phyloP scores from a whole-genome alignment of 345 rosid genomes.

The Luvunga scandens region DNA sequence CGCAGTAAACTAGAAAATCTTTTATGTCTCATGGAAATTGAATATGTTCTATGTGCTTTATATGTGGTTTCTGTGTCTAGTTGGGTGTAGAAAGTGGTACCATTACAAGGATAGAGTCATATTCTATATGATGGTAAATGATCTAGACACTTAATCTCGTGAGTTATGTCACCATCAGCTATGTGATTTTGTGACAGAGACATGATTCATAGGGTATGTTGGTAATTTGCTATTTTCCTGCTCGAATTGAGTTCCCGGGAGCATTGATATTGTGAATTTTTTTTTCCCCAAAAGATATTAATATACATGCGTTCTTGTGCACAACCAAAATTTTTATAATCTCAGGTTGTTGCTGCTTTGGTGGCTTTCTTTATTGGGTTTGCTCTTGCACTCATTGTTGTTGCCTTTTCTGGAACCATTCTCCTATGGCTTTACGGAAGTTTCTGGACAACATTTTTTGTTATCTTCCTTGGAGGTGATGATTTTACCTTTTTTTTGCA shows the following conservation, averaged over 20 bases:
- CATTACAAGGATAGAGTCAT: not conserved
- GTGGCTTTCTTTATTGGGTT: conserved; percentile 65
- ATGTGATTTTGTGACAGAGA: not conserved
- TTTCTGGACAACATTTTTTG: conserved; percentile 76
- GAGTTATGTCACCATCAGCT: not conserved
- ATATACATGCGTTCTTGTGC: conserved; percentile 5
- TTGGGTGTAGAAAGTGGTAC: not conserved
- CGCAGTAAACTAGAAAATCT: not conserved
- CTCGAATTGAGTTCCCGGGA: not conserved
- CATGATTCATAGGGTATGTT: not conserved
- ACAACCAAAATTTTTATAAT: conserved; percentile 16
- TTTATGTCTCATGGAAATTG: not conserved
- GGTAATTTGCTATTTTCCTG: not conserved
- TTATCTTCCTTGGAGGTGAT: conserved; percentile 70
- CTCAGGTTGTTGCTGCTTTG: conserved; percentile 62
- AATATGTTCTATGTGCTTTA: not conserved
- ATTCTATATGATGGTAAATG: not conserved
- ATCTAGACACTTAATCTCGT: not conserved
- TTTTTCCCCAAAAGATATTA: not conserved
- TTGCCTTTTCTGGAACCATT: conserved; percentile 60
- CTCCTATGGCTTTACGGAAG: conserved; percentile 91
- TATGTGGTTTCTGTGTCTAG: not conserved
- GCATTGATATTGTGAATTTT: not conserved
- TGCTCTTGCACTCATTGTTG: conserved; percentile 52
- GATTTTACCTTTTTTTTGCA: conserved; percentile 11